Evolutionary conservation across 1,284 basidiomycete genomes (phyloP).

Genomic region (Clitocybe nebularis): DNA sequence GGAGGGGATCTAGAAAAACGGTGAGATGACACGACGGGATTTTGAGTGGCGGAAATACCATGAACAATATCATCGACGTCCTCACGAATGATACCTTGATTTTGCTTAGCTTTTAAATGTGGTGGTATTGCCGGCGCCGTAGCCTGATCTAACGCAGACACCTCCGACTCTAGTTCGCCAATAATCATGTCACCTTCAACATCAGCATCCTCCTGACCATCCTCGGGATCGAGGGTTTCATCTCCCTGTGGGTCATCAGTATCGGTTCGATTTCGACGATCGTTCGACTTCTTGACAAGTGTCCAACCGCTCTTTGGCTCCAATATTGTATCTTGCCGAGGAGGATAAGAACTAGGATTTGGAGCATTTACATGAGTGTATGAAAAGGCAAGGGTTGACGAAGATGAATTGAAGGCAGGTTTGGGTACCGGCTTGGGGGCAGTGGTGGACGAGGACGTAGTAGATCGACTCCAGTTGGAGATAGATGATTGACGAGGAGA

Average conservation of each 20-base stretch:
- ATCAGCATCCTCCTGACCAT: conserved; percentile 42
- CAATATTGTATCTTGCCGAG: conserved; percentile 38
- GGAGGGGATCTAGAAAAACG: conserved; percentile 49
- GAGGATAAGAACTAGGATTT: conserved; percentile 72
- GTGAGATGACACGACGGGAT: conserved; percentile 7
- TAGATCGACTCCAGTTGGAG: conserved; percentile 42
- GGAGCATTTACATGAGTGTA: conserved; percentile 79
- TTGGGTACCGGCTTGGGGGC: conserved; percentile 59
- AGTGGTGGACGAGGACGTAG: conserved; percentile 35
- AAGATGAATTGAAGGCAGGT: conserved; percentile 48
- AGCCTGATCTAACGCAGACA: conserved; percentile 29
- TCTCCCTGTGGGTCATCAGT: conserved; percentile 18
- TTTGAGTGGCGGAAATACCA: conserved; percentile 43
- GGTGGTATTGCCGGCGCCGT: conserved; percentile 22
- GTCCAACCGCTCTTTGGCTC: conserved; percentile 66
- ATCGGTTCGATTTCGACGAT: conserved; percentile 14
- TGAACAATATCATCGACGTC: conserved; percentile 71
- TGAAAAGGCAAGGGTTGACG: conserved; percentile 71
- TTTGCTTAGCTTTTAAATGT: conserved; percentile 37
- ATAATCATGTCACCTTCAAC: conserved; percentile 73
- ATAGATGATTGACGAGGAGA: conserved; percentile 50
- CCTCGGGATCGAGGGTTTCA: conserved; percentile 30
- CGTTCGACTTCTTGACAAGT: conserved; percentile 54
- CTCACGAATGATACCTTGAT: conserved; percentile 50
- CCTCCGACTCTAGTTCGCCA: conserved; percentile 65